Evolutionary conservation across 2,329 filamentous ascomycete species (phyloP).

Genomic region (Parafenestella ontariensis): DNA sequence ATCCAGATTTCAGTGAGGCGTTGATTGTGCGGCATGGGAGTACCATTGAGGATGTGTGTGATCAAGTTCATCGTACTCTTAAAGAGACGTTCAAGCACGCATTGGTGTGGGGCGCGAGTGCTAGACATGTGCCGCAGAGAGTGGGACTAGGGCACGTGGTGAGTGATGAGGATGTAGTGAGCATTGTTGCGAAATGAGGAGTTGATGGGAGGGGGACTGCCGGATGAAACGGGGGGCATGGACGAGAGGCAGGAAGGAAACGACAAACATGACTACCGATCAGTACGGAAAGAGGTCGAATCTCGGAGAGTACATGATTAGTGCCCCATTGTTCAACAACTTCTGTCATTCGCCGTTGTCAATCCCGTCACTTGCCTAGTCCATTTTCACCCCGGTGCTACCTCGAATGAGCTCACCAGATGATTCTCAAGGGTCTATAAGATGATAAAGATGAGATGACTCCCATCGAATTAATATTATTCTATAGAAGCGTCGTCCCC

Average conservation of each 20-base stretch:
- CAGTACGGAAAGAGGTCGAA: neutral
- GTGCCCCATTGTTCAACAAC: neutral
- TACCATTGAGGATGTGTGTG: slow-evolving; percentile 95
- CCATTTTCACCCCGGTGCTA: too few relatives aligned
- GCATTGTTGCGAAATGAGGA: slow-evolving; percentile 60
- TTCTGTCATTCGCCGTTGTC: too few relatives aligned
- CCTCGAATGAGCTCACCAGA: too few relatives aligned
- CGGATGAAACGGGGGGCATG: neutral
- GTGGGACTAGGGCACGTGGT: slow-evolving; percentile 87
- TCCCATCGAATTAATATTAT: neutral
- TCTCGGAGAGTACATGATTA: neutral
- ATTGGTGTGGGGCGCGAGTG: slow-evolving; percentile 95
- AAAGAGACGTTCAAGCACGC: slow-evolving; percentile 99
- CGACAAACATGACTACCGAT: too few relatives aligned
- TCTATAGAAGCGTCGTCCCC: neutral
- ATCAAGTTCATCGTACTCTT: slow-evolving; percentile 88
- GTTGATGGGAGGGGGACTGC: neutral
- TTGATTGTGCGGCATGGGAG: slow-evolving; percentile 89
- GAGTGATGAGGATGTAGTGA: slow-evolving; percentile 71
- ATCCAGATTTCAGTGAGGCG: slow-evolving; percentile 89
- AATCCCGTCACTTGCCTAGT: too few relatives aligned
- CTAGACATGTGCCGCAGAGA: slow-evolving; percentile 90
- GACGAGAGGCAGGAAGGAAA: too few relatives aligned
- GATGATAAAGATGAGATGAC: neutral
- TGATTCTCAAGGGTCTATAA: too few relatives aligned